Percentiles rank a stretch among this genome's conserved stretches.
Conservation (phyloP, 345 rosid genomes). For the Aquilaria yunnanensis region DNA sequence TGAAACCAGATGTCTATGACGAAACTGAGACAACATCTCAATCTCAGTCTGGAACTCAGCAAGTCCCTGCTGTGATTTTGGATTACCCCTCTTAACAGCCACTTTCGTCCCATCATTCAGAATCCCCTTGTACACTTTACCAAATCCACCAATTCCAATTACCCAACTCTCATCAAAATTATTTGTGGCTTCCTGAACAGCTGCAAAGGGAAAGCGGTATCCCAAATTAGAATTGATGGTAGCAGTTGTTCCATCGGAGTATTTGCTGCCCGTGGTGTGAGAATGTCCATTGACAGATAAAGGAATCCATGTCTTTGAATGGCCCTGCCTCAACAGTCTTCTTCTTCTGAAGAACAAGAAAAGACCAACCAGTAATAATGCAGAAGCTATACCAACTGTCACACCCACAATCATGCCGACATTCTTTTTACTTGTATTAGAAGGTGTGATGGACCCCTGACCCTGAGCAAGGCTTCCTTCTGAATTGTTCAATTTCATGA, state of each 20-base stretch:
- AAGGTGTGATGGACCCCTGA: constrained; percentile 2
- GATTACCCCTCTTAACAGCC: constrained; percentile 75
- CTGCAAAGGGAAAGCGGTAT: constrained; percentile 45
- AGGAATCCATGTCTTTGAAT: constrained; percentile 68
- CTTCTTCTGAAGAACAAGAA: constrained; percentile 35
- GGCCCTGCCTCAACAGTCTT: constrained; percentile 24
- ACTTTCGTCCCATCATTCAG: constrained; percentile 53
- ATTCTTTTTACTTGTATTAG: constrained; percentile 34
- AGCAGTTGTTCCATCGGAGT: constrained; percentile 47
- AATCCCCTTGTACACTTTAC: constrained; percentile 68
- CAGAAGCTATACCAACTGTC: constrained; percentile 27
- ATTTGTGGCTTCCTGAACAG: constrained; percentile 63
- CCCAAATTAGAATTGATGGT: constrained; percentile 38
- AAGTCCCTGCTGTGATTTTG: constrained; percentile 70
- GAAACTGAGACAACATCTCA: constrained; percentile 74
- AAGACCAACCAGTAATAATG: constrained; percentile 34
- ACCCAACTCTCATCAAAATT: constrained; percentile 61
- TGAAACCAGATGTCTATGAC: constrained; percentile 79
- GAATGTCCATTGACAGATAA: constrained; percentile 35
- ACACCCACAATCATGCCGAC: constrained; percentile 37
- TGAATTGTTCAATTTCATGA: constrained; percentile 66
- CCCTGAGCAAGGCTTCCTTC: constrained; percentile 37
- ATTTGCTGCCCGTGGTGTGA: constrained; percentile 46
- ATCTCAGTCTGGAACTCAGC: constrained; percentile 77
- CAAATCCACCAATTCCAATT: constrained; percentile 78